These are phyloP conservation scores for Talaromyces sp. DNA, from an alignment of 2,329 filamentous ascomycete genomes.

Conservation along the genomic window DNA sequence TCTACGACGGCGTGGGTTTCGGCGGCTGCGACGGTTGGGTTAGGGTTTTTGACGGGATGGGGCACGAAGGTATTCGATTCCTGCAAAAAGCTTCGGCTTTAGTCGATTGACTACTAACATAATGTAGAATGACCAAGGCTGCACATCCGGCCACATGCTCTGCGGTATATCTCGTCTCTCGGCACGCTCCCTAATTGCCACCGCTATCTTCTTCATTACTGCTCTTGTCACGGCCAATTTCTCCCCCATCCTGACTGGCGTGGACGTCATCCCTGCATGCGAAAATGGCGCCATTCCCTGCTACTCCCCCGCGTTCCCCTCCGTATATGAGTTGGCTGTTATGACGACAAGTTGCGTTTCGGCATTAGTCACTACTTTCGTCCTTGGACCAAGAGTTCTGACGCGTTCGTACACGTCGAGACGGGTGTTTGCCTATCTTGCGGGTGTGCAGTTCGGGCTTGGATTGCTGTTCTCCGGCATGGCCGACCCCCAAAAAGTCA, in stretches of 20 bases:
- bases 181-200: slow-evolving; percentile 49
- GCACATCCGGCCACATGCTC: slow-evolving; percentile 56
- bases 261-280: slow-evolving; percentile 42
- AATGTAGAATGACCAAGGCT: slow-evolving; percentile 46
- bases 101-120: background rate
- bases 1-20: slow-evolving; percentile 28
- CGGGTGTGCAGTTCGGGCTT: slow-evolving; percentile 50
- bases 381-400: slow-evolving; percentile 33
- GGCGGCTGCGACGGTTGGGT: slow-evolving; percentile 37
- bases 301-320: slow-evolving; percentile 47
- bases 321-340: slow-evolving; percentile 32
- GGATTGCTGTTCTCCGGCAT: slow-evolving; percentile 53
- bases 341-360: slow-evolving; percentile 32
- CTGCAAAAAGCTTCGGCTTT: no score
- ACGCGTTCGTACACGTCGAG: slow-evolving; percentile 31
- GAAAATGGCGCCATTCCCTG: slow-evolving; percentile 36
- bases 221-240: slow-evolving; percentile 44
- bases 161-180: slow-evolving; percentile 51
- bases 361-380: slow-evolving; percentile 30
- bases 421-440: slow-evolving; percentile 41
- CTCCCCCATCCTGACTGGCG: slow-evolving; percentile 20
- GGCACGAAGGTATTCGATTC: slow-evolving; percentile 47
- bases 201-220: slow-evolving; percentile 43
- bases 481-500: slow-evolving; percentile 49
- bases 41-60: slow-evolving; percentile 49